These are phyloP conservation scores for Peltaster fructicola DNA, from an alignment of 2,329 filamentous ascomycete genomes.

Conservation along the genomic window DNA sequence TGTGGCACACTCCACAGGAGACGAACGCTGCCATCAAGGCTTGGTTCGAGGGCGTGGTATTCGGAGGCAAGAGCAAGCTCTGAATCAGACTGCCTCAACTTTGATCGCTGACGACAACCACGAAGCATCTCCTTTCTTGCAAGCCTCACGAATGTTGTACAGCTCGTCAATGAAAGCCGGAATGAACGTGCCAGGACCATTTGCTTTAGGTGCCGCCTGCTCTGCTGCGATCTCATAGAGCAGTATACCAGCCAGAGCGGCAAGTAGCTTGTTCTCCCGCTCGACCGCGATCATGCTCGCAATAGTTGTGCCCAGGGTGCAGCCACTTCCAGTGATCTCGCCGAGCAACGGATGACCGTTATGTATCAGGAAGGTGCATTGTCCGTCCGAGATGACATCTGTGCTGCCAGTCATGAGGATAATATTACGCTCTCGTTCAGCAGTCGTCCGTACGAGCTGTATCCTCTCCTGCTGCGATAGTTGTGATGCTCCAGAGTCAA, in stretches of 20 bases:
- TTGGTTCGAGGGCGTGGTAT: constrained; percentile 46
- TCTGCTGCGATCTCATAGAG: constrained; percentile 68
- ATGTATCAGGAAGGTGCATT: constrained; percentile 44
- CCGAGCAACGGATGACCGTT: constrained; percentile 64
- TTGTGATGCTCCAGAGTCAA: constrained; percentile 53
- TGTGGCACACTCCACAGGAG: constrained; percentile 53
- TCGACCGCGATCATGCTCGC: constrained; percentile 55
- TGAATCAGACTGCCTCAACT: too few relatives aligned
- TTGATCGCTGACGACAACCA: too few relatives aligned
- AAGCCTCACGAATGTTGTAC: constrained; percentile 30
- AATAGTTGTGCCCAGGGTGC: constrained; percentile 66
- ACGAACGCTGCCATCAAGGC: constrained; percentile 50
- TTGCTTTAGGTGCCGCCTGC: constrained; percentile 35
- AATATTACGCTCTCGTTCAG: constrained; percentile 49
- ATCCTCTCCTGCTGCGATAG: constrained; percentile 39
- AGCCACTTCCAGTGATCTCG: constrained; percentile 58
- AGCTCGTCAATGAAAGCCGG: constrained; percentile 67
- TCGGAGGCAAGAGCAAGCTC: constrained; percentile 28
- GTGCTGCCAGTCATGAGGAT: constrained; percentile 66
- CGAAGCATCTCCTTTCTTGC: constrained; percentile 27
- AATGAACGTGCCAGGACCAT: constrained; percentile 74
- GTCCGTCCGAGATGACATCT: constrained; percentile 64
- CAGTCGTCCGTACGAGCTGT: constrained; percentile 46
- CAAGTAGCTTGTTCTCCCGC: constrained; percentile 47
- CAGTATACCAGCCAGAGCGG: constrained; percentile 53